Percentiles rank a stretch among this genome's conserved stretches.
These are phyloP conservation scores for Furcasterigmium sp. DNA, from an alignment of 2,329 filamentous ascomycete species.

Conservation along the genomic window DNA sequence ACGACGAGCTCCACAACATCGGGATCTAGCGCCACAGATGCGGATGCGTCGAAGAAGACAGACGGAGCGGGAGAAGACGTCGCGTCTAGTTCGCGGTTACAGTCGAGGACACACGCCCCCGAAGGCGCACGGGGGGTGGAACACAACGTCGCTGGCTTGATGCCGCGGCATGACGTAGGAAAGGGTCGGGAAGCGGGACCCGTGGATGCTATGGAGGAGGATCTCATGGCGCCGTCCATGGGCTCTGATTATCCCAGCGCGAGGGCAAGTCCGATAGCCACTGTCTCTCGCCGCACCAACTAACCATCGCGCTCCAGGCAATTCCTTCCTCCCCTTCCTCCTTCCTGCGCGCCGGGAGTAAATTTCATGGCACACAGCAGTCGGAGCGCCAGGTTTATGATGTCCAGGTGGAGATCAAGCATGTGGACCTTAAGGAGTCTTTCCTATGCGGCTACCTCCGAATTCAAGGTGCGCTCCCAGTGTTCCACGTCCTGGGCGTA, in stretches of 20 bases:
- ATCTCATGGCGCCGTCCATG: slow-evolving; percentile 28
- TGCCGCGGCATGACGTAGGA: background rate
- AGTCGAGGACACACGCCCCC: background rate
- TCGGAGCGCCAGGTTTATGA: slow-evolving; percentile 92
- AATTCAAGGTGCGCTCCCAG: slow-evolving; percentile 95
- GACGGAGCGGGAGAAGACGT: slow-evolving; percentile 29
- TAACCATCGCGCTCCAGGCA: slow-evolving; percentile 40
- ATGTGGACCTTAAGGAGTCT: slow-evolving; percentile 90
- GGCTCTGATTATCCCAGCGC: slow-evolving; percentile 29
- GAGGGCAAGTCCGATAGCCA: slow-evolving; percentile 21
- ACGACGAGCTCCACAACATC: slow-evolving; percentile 27
- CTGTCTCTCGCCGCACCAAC: background rate
- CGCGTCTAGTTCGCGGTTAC: background rate
- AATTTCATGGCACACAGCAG: slow-evolving; percentile 84
- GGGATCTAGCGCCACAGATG: slow-evolving; percentile 21
- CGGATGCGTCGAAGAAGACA: slow-evolving; percentile 30
- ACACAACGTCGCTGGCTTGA: background rate
- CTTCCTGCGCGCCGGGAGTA: slow-evolving; percentile 80
- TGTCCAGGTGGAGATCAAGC: slow-evolving; percentile 94
- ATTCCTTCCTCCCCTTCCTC: slow-evolving; percentile 78
- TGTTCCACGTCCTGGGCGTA: slow-evolving; percentile 2
- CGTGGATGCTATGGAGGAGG: slow-evolving; percentile 15
- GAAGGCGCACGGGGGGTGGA: background rate
- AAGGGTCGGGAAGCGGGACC: background rate
- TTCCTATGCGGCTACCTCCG: slow-evolving; percentile 92